These are phyloP conservation scores for Copromyces sp. DNA, from an alignment of 495 filamentous ascomycete species.

Conservation along the genomic window DNA sequence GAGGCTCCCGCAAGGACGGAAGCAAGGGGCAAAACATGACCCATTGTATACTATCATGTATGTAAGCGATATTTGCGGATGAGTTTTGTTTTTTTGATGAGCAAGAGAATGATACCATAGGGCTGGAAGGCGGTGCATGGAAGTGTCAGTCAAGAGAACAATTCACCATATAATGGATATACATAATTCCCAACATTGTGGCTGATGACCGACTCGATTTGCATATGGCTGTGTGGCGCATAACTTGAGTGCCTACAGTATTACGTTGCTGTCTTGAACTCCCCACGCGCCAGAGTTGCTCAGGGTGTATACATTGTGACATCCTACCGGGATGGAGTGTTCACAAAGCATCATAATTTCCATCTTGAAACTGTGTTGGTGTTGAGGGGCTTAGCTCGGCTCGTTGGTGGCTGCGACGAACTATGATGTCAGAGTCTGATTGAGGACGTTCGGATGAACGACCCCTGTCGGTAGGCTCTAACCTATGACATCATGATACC, in stretches of 20 bases:
- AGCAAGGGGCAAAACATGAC: background rate
- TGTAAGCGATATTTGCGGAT: conserved; percentile 4
- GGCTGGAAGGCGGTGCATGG: background rate
- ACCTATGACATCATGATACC: conserved; percentile 10
- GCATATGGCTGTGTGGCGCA: background rate
- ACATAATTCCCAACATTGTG: background rate
- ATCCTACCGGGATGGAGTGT: too few species aligned
- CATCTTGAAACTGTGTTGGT: background rate
- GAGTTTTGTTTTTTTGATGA: conserved; percentile 2
- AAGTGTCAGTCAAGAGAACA: background rate
- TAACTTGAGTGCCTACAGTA: too few species aligned
- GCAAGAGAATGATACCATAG: conserved; percentile 12
- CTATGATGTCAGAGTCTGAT: conserved; percentile 11
- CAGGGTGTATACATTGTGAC: background rate
- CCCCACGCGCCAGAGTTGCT: background rate
- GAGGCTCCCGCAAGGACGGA: background rate
- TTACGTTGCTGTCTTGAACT: background rate
- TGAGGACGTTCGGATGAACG: background rate
- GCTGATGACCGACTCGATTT: background rate
- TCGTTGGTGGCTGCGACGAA: background rate
- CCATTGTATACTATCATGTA: conserved; percentile 6
- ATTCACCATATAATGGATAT: background rate
- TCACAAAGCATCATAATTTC: background rate
- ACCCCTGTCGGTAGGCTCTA: background rate
- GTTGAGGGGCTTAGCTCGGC: background rate